Evolutionary conservation across 2,329 filamentous ascomycete genomes (phyloP), one percentile per base, ranked within the genome.

Genomic region (Albifimbria verrucaria): DNA sequence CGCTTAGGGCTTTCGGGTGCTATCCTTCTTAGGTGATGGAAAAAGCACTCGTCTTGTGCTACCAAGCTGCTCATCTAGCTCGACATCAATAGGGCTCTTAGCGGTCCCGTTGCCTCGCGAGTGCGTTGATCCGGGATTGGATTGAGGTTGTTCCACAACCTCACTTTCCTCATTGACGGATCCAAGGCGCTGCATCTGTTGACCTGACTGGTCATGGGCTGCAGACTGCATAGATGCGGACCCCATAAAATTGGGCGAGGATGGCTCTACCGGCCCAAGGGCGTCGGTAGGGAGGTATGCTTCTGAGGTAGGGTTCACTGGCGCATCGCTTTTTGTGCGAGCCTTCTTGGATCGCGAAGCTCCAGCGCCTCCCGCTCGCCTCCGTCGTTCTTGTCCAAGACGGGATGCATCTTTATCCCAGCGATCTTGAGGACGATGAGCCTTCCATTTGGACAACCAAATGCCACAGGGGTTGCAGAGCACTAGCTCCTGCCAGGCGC

Each of bases 401-500:
- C 79, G 75, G 25, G 77, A 73, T 28, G 77, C 74, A 52, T 80
- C 80, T 57, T 83, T 89, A 59, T 88, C 87, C 93, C 93, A 99
- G 59, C 87, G 86, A 55, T 93, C 85, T 51, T 85, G 77, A 2
- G 94, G 94, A 9, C 94, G 86, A 76, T 96, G 94, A 22, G 76
- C 80, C 65, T 89, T 91, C 70, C 88, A 91, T 65, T 97, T 97
- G 55, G 87, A 86, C 61, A 99, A 86, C 91, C 92, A 99, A 42
- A 99, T 85, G 18, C 94, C 94, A 68, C 94, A 99, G 54, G 93
- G 92, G 68, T 99, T 99, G 77, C 94, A 99, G 36, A 97, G 81
- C 24, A 89, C 79, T 52, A 90, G 81, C 61, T 90, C 83, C 44
- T 80, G 81, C 78, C 89, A 97, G 4, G 71, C 65, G 41, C 80